Base-by-base conservation (phyloP, 768 basidiomycete genomes). In the Leccinum truebloodii region DNA sequence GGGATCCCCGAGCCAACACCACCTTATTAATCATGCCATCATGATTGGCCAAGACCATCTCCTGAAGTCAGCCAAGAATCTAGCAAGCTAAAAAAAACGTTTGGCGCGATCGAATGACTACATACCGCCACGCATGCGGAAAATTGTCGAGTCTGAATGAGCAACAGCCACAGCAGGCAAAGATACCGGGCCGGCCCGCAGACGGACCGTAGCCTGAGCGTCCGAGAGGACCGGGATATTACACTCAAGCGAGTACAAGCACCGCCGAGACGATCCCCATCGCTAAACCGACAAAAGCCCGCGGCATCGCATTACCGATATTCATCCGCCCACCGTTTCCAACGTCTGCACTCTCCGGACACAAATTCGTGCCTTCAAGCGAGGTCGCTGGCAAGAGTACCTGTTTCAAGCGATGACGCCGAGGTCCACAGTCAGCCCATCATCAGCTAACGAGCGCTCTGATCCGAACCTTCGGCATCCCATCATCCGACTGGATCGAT, bases 391-490 rank as follows among this genome's bases (percentile, higher is more conserved):
- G 73, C 65, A 78, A 67, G 54, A 79, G 69, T 7, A 80, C 75
- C 72, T 79, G 60, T 37, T 9, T 9, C 48, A 44, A 30, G 14
- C 8, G 20, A 49, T 22, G 41, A 35, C 24, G 39, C 16, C 9
- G 34, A 48, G 46, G 14, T 8, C 24, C n/a, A 35, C 52, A 46
- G 14, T 57, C 37, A 54, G 35, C 49, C 4, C 14, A 18, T 58
- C 34, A 18, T 51, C 37, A 20, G 5, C 6, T 9, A n/a, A 14
- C 2, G 14, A 24, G 3, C 10, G 37, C 30, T 39, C 4, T 16
- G 35, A 59, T 50, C 69, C 6, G 51, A 41, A 80, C 79, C 74
- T 76, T 77, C 16, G 85, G 85, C 73, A 78, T 76, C 28, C 85
- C 85, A 52, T 66, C 71, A 26, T 71, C 65, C 18, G 79, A 78